Evolutionary conservation across 2,329 filamentous ascomycete species (phyloP), one percentile per base, ranked within the genome.

Genomic region (Fusarium luffae): DNA sequence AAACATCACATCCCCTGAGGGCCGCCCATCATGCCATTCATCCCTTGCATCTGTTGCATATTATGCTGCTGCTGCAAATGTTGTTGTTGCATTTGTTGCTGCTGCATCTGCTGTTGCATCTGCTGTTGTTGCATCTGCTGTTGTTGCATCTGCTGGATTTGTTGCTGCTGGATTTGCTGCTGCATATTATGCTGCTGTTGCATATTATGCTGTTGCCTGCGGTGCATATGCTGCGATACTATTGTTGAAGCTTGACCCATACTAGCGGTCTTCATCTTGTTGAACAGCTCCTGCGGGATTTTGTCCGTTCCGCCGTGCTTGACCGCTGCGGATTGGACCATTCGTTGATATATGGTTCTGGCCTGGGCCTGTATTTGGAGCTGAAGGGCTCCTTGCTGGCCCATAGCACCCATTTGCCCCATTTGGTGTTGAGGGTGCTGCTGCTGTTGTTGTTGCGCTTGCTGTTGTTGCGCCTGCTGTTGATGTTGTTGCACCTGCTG

Each of bases 21-120:
- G 14, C 82, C 82, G 13, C 82, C 82, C 84, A 86, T 85, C 82
- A 88, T 87, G 27, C 82, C 81, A 55, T 83, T 71, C 69, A 72
- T 71, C 30, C 70, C 69, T 23, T 74, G 71, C 67, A 74, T 70
- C 28, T 72, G 70, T n/a, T 74, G 71, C 62, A 72, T 57, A n/a
- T 73, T 71, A n/a, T 72, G 71, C 43, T 78, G 75, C 25, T 77
- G 76, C 11, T 73, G 70, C 57, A 71, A 46, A 13, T 72, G 70
- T 40, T 64, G 56, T 12, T 69, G 66, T 6, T 72, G 71, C 47
- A 72, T 70, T 32, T 76, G 75, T 25, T 68, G 66, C 37, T 75
- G 74, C 44, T 80, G 78, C 18, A 75, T 73, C n/a, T 75, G 71
- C n/a, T 78, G 76, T 21, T 72, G 67, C 41, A 65, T 52, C 70